Percentiles rank a stretch among this genome's conserved stretches.
phyloP scores from a whole-genome alignment of 2,329 filamentous ascomycete species.

The Penicillium palitans region DNA sequence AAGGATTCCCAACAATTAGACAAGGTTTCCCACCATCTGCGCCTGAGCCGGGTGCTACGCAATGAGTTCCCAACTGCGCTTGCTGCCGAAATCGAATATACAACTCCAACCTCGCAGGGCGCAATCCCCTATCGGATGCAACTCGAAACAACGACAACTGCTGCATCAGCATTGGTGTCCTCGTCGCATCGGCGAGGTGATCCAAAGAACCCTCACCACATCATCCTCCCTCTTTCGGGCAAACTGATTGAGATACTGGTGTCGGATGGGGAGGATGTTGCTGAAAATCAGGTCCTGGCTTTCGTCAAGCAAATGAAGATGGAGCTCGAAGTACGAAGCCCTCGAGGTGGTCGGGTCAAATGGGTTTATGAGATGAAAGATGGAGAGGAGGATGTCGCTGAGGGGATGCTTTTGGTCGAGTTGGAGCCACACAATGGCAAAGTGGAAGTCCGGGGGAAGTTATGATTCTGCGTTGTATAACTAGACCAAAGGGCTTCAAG shows the following conservation, averaged over 20 bases:
- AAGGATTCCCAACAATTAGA: conserved; percentile 10
- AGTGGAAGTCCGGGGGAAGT: conserved; percentile 32
- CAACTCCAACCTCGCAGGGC: conserved; percentile 36
- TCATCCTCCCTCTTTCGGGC: conserved; percentile 59
- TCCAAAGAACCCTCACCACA: conserved; percentile 51
- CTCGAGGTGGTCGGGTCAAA: conserved; percentile 48
- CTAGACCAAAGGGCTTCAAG: neutral
- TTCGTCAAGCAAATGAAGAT: conserved; percentile 70
- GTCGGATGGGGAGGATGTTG: too few species aligned
- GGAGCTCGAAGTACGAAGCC: conserved; percentile 63
- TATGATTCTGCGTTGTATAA: conserved; percentile 16
- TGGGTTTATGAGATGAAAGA: conserved; percentile 58
- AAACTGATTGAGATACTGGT: conserved; percentile 57
- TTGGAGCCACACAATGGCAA: conserved; percentile 38
- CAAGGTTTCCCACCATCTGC: conserved; percentile 51
- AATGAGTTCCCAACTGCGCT: conserved; percentile 62
- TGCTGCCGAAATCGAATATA: conserved; percentile 54
- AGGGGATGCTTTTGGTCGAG: conserved; percentile 56
- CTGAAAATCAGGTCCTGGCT: conserved; percentile 47
- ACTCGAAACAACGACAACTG: conserved; percentile 49
- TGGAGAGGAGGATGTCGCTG: conserved; percentile 53
- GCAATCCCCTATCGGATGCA: conserved; percentile 49
- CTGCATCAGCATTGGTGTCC: conserved; percentile 41
- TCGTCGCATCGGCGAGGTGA: conserved; percentile 53
- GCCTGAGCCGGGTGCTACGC: conserved; percentile 54